Conservation (phyloP, 345 rosid species). For the Eucalyptus regnans region DNA sequence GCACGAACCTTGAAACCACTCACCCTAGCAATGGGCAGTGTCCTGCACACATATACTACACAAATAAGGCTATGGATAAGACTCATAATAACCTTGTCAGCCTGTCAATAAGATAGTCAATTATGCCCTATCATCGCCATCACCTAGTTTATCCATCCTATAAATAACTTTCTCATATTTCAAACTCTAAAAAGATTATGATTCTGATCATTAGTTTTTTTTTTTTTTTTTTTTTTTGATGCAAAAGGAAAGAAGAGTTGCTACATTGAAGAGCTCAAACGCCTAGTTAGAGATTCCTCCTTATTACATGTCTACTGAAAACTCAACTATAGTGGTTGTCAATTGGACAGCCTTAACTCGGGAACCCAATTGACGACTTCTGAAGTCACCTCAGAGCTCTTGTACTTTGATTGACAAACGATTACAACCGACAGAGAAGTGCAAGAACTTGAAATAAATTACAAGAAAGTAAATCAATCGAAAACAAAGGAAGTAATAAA, state of each 20-base stretch:
- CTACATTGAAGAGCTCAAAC: neutral
- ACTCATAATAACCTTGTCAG: rapidly evolving
- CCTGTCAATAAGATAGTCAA: neutral
- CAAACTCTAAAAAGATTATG: neutral
- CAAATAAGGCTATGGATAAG: neutral
- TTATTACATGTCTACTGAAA: neutral
- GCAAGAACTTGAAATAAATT: neutral
- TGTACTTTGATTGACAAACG: neutral
- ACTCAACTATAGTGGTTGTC: neutral
- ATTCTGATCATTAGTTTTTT: no score
- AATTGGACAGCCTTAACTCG: no score
- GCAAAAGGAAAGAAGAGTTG: neutral
- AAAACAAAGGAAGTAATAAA: no score
- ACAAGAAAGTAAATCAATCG: neutral
- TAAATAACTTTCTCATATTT: neutral
- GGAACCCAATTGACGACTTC: no score
- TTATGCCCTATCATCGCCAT: neutral
- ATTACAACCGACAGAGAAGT: rapidly evolving
- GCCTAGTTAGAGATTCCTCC: neutral
- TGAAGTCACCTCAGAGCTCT: rapidly evolving
- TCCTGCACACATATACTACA: neutral
- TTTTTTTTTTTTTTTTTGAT: rapidly evolving
- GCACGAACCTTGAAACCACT: rapidly evolving
- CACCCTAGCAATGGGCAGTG: rapidly evolving
- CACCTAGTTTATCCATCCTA: neutral